These are phyloP conservation scores for Dendrobium nobile DNA, from an alignment of 106 monocot genomes.

Conservation along the genomic window DNA sequence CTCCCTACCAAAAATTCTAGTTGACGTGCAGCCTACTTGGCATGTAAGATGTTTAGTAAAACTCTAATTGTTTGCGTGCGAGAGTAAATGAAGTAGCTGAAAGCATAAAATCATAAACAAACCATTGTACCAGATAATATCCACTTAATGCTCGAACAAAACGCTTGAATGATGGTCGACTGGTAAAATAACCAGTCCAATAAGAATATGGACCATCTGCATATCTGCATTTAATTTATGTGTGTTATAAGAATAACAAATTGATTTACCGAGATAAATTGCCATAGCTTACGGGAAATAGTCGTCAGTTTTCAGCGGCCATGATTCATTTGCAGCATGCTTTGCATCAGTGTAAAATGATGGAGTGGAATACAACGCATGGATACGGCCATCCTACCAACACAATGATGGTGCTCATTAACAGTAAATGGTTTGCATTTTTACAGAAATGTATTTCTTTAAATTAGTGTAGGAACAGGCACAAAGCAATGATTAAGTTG, in stretches of 20 bases:
- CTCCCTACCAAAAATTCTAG: constrained; percentile 51
- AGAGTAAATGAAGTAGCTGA: background rate
- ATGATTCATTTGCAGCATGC: constrained; percentile 27
- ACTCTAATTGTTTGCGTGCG: background rate
- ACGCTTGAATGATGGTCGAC: constrained; percentile 29
- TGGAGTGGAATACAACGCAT: constrained; percentile 41
- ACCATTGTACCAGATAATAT: constrained; percentile 26
- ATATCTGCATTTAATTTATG: constrained; percentile 25
- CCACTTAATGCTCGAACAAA: constrained; percentile 35
- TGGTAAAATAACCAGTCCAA: constrained; percentile 40
- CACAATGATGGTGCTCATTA: background rate
- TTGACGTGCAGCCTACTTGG: constrained; percentile 54
- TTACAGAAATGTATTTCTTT: background rate
- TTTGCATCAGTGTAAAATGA: constrained; percentile 37
- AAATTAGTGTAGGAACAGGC: background rate
- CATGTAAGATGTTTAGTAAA: background rate
- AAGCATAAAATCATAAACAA: background rate
- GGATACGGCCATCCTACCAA: constrained; percentile 31
- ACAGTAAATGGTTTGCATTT: background rate
- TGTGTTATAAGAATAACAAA: background rate
- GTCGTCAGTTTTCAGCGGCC: constrained; percentile 34
- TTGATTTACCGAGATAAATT: background rate
- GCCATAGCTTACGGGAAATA: constrained; percentile 30
- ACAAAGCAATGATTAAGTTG: background rate
- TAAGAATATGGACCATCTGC: constrained; percentile 26